phyloP scores from a whole-genome alignment of 2,329 filamentous ascomycete genomes.

The Hymenoscyphus albidus region DNA sequence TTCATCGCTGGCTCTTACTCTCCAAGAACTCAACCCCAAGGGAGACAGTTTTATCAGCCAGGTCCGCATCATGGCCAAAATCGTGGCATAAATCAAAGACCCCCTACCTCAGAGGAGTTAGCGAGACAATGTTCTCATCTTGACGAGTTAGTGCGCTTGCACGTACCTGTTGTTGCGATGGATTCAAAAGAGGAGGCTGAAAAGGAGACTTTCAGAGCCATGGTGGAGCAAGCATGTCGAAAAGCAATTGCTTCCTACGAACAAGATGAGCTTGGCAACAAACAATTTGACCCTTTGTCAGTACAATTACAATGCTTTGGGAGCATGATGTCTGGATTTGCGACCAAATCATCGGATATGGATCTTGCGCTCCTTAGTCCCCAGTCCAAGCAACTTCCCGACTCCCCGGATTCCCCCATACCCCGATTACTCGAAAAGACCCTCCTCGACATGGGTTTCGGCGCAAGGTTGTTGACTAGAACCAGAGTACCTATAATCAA shows the following conservation, averaged over 20 bases:
- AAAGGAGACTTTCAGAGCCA: constrained; percentile 67
- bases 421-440: constrained; percentile 73
- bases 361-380: constrained; percentile 75
- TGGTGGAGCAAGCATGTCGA: constrained; percentile 62
- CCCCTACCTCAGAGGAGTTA: constrained; percentile 41
- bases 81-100: constrained; percentile 17
- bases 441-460: constrained; percentile 67
- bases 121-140: constrained; percentile 47
- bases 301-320: constrained; percentile 77
- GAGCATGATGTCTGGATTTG: constrained; percentile 80
- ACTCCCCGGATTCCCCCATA: constrained; percentile 56
- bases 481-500: constrained; percentile 87
- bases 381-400: constrained; percentile 50
- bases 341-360: constrained; percentile 84
- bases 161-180: constrained; percentile 49
- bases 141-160: constrained; percentile 43
- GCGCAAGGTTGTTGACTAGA: constrained; percentile 71
- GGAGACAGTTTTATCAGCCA: constrained; percentile 34
- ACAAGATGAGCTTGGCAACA: constrained; percentile 37
- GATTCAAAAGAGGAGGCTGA: constrained; percentile 57
- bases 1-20: constrained; percentile 13
- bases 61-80: constrained; percentile 17
- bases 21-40: constrained; percentile 25
- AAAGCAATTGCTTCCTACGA: constrained; percentile 54
- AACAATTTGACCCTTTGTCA: constrained; percentile 48